These are phyloP conservation scores for Corrigiola litoralis DNA, from an alignment of 179 eudicot genomes.

Conservation along the genomic window DNA sequence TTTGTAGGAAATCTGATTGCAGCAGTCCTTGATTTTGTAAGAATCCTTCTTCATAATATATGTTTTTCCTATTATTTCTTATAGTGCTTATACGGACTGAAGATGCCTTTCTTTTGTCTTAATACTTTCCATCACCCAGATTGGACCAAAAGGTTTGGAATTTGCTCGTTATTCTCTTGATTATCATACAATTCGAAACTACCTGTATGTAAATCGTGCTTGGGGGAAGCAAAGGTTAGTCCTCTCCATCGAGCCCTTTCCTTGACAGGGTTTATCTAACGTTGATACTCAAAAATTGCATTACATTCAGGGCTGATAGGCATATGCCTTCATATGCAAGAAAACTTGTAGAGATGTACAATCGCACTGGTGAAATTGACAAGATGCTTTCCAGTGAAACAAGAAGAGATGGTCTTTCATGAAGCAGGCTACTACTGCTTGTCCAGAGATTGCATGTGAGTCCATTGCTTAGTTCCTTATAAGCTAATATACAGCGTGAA, in stretches of 20 bases:
- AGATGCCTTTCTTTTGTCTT: slow-evolving; percentile 4
- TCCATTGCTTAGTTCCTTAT: slow-evolving; percentile 3
- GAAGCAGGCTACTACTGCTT: not conserved
- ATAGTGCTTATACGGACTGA: not conserved
- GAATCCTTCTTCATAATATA: slow-evolving; percentile 7
- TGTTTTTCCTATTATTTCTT: not conserved
- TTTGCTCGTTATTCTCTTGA: slow-evolving; percentile 90
- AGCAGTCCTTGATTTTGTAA: slow-evolving; percentile 69
- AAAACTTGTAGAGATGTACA: slow-evolving; percentile 76
- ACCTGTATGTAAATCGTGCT: slow-evolving; percentile 59
- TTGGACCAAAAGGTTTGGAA: slow-evolving; percentile 97
- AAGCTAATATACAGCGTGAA: not conserved
- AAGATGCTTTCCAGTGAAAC: slow-evolving; percentile 56
- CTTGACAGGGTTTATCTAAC: slow-evolving; percentile 3
- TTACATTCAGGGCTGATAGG: slow-evolving; percentile 62
- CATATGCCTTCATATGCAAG: slow-evolving; percentile 92
- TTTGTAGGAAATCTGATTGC: slow-evolving; percentile 87
- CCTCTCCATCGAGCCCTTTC: slow-evolving; percentile 2
- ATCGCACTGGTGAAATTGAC: slow-evolving; percentile 85
- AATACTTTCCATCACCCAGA: slow-evolving; percentile 35
- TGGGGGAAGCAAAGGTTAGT: slow-evolving; percentile 82
- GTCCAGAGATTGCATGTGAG: slow-evolving; percentile 13
- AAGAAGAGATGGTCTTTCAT: not conserved
- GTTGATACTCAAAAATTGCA: slow-evolving; percentile 8
- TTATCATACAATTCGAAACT: slow-evolving; percentile 78